Evolutionary conservation across 352 stramenopile species (phyloP), one percentile per base, ranked within the genome.

Genomic region (Globisporangium sylvaticum): DNA sequence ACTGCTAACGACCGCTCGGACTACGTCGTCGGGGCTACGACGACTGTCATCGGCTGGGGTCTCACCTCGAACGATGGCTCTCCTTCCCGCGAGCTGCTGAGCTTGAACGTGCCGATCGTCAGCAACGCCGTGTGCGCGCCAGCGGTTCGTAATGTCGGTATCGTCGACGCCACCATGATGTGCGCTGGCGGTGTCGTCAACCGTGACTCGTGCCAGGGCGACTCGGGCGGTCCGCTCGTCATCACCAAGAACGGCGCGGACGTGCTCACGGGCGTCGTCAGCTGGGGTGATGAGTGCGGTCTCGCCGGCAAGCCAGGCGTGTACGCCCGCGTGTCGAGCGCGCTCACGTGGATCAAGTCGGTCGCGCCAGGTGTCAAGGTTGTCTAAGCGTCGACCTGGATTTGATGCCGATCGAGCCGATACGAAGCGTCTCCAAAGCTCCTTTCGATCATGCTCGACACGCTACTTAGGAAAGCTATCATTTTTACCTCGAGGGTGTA

Each of bases 251-350:
- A 74, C 29, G 34, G 34, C 3, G 65, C 70, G 31, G 76, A 87
- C 29, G 55, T 81, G 0, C 70, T 89, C 0, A 61, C 86, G 2
- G 84, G 83, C 9, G 68, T 91, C 24, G 79, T 88, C 31, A 90
- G 76, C 67, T 91, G 83, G 78, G 81, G 83, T 25, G 67, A 78
- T 15, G 83, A 79, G 12, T 92, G 84, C 56, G 81, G 80, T 25
- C 60, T 62, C 5, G 60, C 61, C 0, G 78, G 78, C 1, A 74
- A 76, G 27, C 81, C 81, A 0, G 81, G 82, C 1, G 76, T 92
- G 37, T 92, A 91, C 69, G 71, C 77, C 0, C 74, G 81, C 14
- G 73, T 92, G 5, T 37, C 31, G 27, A 20, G 15, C 52, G 52
- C 22, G 5, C 22, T 20, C 8, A 58, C 20, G 5, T 58, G 52